These are phyloP conservation scores for Hypoxylon fuscum DNA, from an alignment of 495 filamentous ascomycete species.

Conservation along the genomic window DNA sequence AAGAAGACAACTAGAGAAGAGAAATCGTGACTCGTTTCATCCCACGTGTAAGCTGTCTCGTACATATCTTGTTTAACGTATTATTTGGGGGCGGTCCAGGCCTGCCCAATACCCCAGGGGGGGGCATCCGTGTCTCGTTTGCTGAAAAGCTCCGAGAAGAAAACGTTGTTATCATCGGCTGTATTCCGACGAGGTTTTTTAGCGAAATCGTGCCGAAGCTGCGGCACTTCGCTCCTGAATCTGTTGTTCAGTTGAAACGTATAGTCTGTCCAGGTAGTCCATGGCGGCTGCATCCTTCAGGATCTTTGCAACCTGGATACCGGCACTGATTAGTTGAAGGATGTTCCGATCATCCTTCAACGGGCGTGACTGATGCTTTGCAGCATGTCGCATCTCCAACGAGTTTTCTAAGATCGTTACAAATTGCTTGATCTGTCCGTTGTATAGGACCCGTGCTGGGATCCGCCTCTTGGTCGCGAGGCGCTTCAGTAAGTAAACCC, in stretches of 20 bases:
- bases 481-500: slow-evolving; percentile 87
- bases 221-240: slow-evolving; percentile 71
- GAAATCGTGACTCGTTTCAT: slow-evolving; percentile 41
- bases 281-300: slow-evolving; percentile 83
- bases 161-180: slow-evolving; percentile 34
- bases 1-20: slow-evolving; percentile 21
- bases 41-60: slow-evolving; percentile 30
- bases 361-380: slow-evolving; percentile 82
- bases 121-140: slow-evolving; percentile 25
- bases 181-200: slow-evolving; percentile 27
- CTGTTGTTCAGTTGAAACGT: slow-evolving; percentile 72
- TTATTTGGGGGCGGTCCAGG: slow-evolving; percentile 28
- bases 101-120: slow-evolving; percentile 22
- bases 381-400: slow-evolving; percentile 83
- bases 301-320: slow-evolving; percentile 86
- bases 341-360: slow-evolving; percentile 92
- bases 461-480: slow-evolving; percentile 86
- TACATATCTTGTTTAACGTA: slow-evolving; percentile 41
- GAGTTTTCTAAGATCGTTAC: slow-evolving; percentile 85
- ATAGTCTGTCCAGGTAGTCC: slow-evolving; percentile 78
- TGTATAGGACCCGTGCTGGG: slow-evolving; percentile 82
- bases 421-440: slow-evolving; percentile 89
- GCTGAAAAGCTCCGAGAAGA: slow-evolving; percentile 32
- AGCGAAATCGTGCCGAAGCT: slow-evolving; percentile 56
- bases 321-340: slow-evolving; percentile 84